Base-by-base conservation (phyloP, 768 basidiomycete genomes). In the Tulasnella sp. region DNA sequence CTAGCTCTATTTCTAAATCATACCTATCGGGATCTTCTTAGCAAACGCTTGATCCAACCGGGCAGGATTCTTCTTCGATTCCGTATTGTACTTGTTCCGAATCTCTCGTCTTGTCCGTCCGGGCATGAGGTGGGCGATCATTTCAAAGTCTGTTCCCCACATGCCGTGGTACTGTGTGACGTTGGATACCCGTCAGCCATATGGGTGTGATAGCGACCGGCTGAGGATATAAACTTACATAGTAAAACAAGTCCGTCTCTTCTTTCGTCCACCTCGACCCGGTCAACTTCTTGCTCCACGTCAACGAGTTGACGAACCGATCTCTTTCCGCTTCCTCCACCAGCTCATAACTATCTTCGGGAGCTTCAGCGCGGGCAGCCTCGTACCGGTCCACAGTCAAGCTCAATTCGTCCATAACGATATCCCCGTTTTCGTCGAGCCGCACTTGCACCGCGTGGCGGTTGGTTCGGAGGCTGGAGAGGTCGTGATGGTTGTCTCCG, bases 111-210 rank as follows among this genome's bases (percentile, higher is more conserved):
- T 89, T 83, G 95, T 93, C 21, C 96, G 92, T 24, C 92, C 92
- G 52, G 94, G 94, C 27, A 97, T 88, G 18, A 96, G 88, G 82
- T 91, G 92, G 3, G 96, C 93, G 80, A 97, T 96, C 58, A 97
- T 89, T 84, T 97, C 95, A 83, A 97, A 97, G 82, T 97, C 96
- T 84, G 96, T 94, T 42, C 95, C 95, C 82, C 95, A 96, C 83
- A 96, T 95, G 4, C 91, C 88, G 40, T 97, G 86, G n/a, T 94
- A 94, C 96, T 97, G 82, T 36, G 10, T 36, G 68, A 40, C 31
- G 71, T n/a, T 31, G 31, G 44, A 74, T 34, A 19, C 34, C 40
- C 0, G 52, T 21, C n/a, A 42, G 52, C 46, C 18, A 16, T 1
- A 9, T 27, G 71, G 3, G 34, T 46, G 18, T 3, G 1, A 7